Base-by-base conservation (phyloP, 2,329 filamentous ascomycete genomes). In the Colletotrichum sp. region DNA sequence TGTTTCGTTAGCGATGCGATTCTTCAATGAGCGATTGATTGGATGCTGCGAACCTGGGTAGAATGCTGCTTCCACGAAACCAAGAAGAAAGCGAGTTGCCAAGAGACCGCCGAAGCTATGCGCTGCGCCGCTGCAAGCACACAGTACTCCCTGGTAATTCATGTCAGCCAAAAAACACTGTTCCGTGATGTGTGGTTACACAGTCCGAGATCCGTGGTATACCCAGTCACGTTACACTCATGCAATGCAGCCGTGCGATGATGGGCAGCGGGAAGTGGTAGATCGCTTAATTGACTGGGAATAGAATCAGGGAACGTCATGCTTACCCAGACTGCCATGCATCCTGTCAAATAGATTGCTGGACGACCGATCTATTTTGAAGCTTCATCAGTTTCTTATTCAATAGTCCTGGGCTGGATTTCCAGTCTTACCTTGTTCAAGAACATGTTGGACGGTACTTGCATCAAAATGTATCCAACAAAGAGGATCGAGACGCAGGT, bases 231-330 rank as follows among this genome's bases (percentile, higher is more conserved):
- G 67, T 67, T 67, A 73, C 64, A 68, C n/a, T 5, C 12, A 59
- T 74, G 66, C n/a, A 39, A 74, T 63, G 59, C 32, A n/a, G 32
- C 26, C 61, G 28, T 34, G 13, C 18, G 16, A 36, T 63, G 18
- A 43, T 18, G 28, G 26, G 52, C 63, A n/a, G 61, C 68, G 15
- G 16, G 75, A 74, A 66, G 77, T 0, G 74, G 26, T 74, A 15
- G 7, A 73, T 75, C 72, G 78, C 85, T 78, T 87, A 88, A 74
- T 84, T 85, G 6, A 87, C 78, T 3, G 84, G 79, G 60, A 83
- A 83, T 28, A 75, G 78, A 16, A 77, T 61, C 12, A 77, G 79
- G 43, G 30, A 82, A 71, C 6, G 83, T 83, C 21, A 78, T 77
- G 10, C 81, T 74, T 32, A 81, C 81, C 81, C 81, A 82, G 68